Base-by-base conservation (phyloP, 75 land plant genomes). In the Selaginella moellendorffii region DNA sequence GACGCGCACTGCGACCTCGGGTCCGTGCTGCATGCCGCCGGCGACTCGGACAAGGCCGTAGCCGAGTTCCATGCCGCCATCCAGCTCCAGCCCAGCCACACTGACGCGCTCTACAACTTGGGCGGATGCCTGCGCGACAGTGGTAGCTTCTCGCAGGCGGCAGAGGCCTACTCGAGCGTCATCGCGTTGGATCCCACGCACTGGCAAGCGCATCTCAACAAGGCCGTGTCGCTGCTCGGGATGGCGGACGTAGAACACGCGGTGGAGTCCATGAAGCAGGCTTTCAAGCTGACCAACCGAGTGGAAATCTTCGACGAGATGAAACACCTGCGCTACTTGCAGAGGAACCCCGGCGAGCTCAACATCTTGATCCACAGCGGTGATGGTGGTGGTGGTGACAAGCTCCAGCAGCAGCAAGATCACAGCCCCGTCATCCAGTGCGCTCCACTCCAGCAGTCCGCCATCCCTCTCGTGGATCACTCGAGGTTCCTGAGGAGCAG, bases 1-100 rank as follows among this genome's bases (percentile, higher is more conserved):
- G 97, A 95, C 72, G 99, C 99, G 2, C 99, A 89, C 59, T 95
- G 99, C 69, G 99, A 95, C 69, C 81, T 95, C 54, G 99, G 91
- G 2, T 95, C 97, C 0, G 87, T 78, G 5, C 72, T 95, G 61
- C 99, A 95, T 71, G 96, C 97, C 0, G 66, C 86, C 69, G 82
- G 85, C 10, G 97, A 95, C 51, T 80, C 82, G 69, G 97, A 95
- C 31, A 63, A 69, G 79, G 99, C 91, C 46, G 80, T 82, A 68
- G 70, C 65, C 59, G 91, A 83, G 73, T 89, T 86, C 67, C 90
- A 95, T 65, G 89, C 82, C 62, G 99, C 97, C 9, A 81, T 95
- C 46, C 96, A 95, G 59, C 72, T 95, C 67, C 82, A 79, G 28
- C 87, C 87, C 0, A 83, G 84, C 54, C 99, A 95, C 74, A 70